Base-by-base conservation (phyloP, 1,139 yeast species). In the Candida buenavistaensis region DNA sequence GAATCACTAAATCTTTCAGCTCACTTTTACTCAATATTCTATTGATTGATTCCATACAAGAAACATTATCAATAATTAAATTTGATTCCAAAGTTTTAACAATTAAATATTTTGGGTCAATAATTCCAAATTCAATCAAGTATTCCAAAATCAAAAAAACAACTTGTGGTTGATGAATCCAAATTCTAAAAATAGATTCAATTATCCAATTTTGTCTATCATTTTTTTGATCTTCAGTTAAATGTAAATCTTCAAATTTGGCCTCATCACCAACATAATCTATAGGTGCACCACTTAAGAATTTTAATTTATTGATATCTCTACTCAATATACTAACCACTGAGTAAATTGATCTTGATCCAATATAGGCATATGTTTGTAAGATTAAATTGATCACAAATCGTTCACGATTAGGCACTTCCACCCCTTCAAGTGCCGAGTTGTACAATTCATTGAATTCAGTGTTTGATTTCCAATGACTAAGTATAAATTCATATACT, bases 291-390 rank as follows among this genome's bases (percentile, higher is more conserved):
- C 75, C 75, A 42, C 67, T 56, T 26, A 68, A 50, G 46, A 52
- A 68, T 46, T 64, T 64, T 45, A 90, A 62, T 38, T 80, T 71
- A 29, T 68, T 69, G 23, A 69, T 60, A 36, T 81, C 75, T 40
- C 81, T 74, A 27, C 73, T 70, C 40, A 88, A 68, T 54, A 85
- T 81, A 47, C 79, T 79, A 36, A 80, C 82, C 26, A 89, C 89
- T 38, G 95, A 95, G 15, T 95, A 86, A 30, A 90, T 74, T 0
- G 97, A 89, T 54, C 97, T 76, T 30, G 88, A 83, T 16, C 97
- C 97, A 41, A 89, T 80, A 50, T 80, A 82, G 31, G 94, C 85
- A 37, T 88, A 72, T 0, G 85, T 72, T 51, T 87, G 90, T 46
- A 83, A 71, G 15, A 89, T 60, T 17, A 86, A 62, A 23, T 83